phyloP scores from a whole-genome alignment of 1,284 basidiomycete species.

The Lignosus rhinocerotis region DNA sequence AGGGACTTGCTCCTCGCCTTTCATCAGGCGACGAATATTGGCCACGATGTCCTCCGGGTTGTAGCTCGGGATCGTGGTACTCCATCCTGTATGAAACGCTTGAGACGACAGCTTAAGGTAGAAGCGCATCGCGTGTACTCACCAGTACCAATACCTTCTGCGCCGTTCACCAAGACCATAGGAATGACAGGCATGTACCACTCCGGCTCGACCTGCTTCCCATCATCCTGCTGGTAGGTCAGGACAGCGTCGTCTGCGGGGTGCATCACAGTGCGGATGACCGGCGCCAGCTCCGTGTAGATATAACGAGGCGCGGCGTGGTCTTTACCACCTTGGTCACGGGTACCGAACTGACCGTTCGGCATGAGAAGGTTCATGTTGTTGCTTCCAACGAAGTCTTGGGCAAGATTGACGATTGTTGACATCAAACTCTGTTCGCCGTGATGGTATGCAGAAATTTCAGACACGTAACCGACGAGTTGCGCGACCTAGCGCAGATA shows the following conservation, averaged over 20 bases:
- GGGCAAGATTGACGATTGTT: constrained; percentile 94
- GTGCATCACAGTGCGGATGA: constrained; percentile 84
- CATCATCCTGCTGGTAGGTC: constrained; percentile 87
- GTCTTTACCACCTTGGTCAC: constrained; percentile 89
- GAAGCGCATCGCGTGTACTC: constrained; percentile 23
- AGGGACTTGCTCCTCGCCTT: constrained; percentile 77
- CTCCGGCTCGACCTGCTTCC: constrained; percentile 88
- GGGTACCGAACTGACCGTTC: constrained; percentile 96
- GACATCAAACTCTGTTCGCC: constrained; percentile 86
- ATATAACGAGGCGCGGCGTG: constrained; percentile 98
- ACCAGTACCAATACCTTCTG: constrained; percentile 98
- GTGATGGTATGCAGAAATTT: constrained; percentile 96
- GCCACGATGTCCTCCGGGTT: constrained; percentile 91
- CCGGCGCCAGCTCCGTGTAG: constrained; percentile 80
- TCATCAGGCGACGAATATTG: constrained; percentile 88
- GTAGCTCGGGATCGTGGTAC: constrained; percentile 90
- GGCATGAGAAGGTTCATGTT: constrained; percentile 92
- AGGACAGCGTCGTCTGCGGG: constrained; percentile 85
- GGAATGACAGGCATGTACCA: constrained; percentile 94
- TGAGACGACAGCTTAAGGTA: neutral
- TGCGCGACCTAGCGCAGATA: constrained; percentile 75
- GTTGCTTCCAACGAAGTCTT: constrained; percentile 95
- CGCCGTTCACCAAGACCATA: constrained; percentile 90
- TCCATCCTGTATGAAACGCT: constrained; percentile 74
- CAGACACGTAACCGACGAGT: constrained; percentile 92